phyloP scores from a whole-genome alignment of 2,329 filamentous ascomycete species.

The Venturia effusa region DNA sequence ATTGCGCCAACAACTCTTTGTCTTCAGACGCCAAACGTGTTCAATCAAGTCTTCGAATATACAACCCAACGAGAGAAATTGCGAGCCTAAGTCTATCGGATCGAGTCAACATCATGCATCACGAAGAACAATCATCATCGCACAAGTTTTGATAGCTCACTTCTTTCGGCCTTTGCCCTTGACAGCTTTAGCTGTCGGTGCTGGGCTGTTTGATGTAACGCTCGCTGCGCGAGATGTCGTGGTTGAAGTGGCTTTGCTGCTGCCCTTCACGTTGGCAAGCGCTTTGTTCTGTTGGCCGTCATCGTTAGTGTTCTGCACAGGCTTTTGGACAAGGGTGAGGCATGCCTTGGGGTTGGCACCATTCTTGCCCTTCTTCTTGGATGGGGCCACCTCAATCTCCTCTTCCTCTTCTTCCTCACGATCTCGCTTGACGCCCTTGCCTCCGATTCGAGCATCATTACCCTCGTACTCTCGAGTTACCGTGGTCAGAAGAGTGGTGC shows the following conservation, averaged over 20 bases:
- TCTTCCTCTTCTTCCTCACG: conserved; percentile 78
- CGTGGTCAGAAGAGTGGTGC: conserved; percentile 86
- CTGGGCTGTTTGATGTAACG: conserved; percentile 64
- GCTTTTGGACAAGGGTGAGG: conserved; percentile 8
- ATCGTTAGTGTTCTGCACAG: conserved; percentile 15
- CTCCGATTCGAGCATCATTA: conserved; percentile 36
- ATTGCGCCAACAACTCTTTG: not conserved
- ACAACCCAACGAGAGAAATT: not conserved
- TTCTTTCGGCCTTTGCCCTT: conserved; percentile 41
- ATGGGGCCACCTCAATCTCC: conserved; percentile 72
- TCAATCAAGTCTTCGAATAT: not conserved
- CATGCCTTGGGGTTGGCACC: conserved; percentile 49
- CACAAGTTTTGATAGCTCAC: conserved; percentile 3
- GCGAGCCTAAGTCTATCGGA: not conserved
- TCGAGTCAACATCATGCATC: not conserved
- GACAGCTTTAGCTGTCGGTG: conserved; percentile 32
- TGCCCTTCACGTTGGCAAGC: conserved; percentile 75
- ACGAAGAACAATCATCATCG: not conserved
- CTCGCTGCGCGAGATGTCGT: conserved; percentile 78
- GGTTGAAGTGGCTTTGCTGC: conserved; percentile 64
- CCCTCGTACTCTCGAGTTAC: conserved; percentile 87
- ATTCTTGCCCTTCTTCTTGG: conserved; percentile 90
- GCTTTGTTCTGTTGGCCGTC: conserved; percentile 65
- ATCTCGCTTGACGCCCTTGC: conserved; percentile 41
- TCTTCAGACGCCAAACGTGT: not conserved